phyloP scores from a whole-genome alignment of 2,329 filamentous ascomycete species.

The Cercospora beticola region DNA sequence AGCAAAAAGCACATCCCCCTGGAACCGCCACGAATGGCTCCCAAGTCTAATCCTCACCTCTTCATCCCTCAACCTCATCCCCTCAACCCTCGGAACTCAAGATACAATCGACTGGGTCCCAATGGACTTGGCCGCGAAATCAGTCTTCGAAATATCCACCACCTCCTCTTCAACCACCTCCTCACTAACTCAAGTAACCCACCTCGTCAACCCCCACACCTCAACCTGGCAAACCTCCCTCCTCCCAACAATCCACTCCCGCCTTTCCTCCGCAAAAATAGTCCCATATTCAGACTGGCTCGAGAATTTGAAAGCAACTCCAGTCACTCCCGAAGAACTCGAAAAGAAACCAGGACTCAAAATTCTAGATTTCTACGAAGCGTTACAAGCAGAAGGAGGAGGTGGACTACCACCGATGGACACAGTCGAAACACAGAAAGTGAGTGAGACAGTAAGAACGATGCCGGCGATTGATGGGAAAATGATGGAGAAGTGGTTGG shows the following conservation, averaged over 20 bases:
- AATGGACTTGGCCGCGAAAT: conserved; percentile 42
- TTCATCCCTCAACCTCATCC: conserved; percentile 40
- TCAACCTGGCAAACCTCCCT: conserved; percentile 25
- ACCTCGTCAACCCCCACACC: conserved; percentile 33
- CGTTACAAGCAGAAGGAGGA: conserved; percentile 18
- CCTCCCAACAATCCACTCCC: background rate
- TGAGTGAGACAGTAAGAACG: conserved; percentile 35
- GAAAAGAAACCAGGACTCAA: conserved; percentile 33
- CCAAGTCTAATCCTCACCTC: conserved; percentile 46
- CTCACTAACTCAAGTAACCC: conserved; percentile 24
- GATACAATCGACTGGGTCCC: conserved; percentile 48
- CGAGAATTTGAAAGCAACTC: conserved; percentile 18
- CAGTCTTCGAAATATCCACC: conserved; percentile 23
- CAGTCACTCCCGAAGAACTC: conserved; percentile 25
- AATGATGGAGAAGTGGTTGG: conserved; percentile 31
- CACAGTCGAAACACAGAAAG: conserved; percentile 28
- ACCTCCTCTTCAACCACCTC: no score
- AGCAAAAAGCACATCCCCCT: conserved; percentile 32
- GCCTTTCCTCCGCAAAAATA: conserved; percentile 3
- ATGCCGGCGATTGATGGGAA: conserved; percentile 26
- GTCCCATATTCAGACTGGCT: conserved; percentile 33
- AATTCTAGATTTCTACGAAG: conserved; percentile 35
- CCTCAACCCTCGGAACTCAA: conserved; percentile 39
- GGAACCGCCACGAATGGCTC: conserved; percentile 47
- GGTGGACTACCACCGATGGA: conserved; percentile 24